These are phyloP conservation scores for Lenzites betulinus DNA, from an alignment of 768 basidiomycete species.

Conservation along the genomic window DNA sequence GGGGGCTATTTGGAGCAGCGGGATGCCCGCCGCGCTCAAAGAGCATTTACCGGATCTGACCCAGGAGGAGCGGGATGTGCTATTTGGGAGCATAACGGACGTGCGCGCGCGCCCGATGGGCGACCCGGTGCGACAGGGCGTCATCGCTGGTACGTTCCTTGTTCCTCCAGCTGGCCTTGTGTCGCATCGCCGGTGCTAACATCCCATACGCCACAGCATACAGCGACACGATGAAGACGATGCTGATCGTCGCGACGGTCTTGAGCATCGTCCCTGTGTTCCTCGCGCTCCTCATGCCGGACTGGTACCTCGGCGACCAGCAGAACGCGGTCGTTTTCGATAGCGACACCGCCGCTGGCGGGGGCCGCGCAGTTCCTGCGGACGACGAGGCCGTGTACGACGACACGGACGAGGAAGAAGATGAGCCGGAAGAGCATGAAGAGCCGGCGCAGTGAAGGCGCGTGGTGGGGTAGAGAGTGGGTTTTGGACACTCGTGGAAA, in stretches of 20 bases:
- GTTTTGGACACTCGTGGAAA: background rate
- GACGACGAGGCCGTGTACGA: background rate
- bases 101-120: constrained; percentile 13
- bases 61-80: constrained; percentile 12
- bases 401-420: background rate
- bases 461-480: background rate
- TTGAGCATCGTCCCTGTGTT: constrained; percentile 14
- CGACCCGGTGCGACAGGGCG: constrained; percentile 20
- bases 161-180: background rate
- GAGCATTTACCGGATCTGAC: constrained; percentile 26
- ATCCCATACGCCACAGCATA: background rate
- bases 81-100: constrained; percentile 21
- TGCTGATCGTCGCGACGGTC: constrained; percentile 17
- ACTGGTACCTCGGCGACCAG: constrained; percentile 66
- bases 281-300: constrained; percentile 47
- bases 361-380: background rate
- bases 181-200: background rate
- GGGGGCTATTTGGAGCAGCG: constrained; percentile 26
- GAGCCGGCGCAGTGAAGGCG: background rate
- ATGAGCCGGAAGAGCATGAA: background rate
- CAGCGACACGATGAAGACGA: constrained; percentile 21
- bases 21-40: constrained; percentile 28
- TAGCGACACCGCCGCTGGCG: constrained; percentile 3
- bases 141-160: constrained; percentile 16
- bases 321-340: constrained; percentile 67